Evolutionary conservation across 371 early-diverging fungal species (phyloP), one percentile per base, ranked within the genome.

Genomic region (Conidiobolus incongruus): DNA sequence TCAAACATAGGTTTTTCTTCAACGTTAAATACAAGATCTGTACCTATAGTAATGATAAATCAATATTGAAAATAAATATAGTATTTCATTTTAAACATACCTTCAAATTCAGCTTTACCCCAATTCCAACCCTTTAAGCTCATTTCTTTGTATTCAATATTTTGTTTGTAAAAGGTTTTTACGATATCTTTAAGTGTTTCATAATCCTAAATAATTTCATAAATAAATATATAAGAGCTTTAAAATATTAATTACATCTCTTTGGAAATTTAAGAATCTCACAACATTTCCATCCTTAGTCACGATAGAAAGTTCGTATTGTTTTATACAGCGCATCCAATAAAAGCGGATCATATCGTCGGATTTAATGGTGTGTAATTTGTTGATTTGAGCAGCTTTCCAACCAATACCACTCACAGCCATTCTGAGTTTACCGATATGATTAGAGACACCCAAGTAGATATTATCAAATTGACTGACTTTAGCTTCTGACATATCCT

Each of bases 81-180:
- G n/a, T n/a, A n/a, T n/a, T n/a, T n/a, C n/a, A n/a, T n/a, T n/a
- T n/a, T 22, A 32, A 20, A 40, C 6, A 35, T 52, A 66, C 69
- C 77, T 61, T 81, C 68, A 48, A 88, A 81, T 38, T 86, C 87
- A 7, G 82, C 68, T 56, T 75, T 72, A 35, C 92, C 96, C 94
- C 96, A 93, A 65, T 94, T 93, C 81, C 85, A 89, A 26, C 97
- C 97, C 41, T 76, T 78, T 7, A 90, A 59, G 44, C 84, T 80
- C 35, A 80, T 52, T 44, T 96, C 94, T 47, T 74, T 79, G 10
- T 60, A 49, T 52, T 96, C 95, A 22, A 94, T 49, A 2, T 61
- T 58, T 16, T 82, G 46, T 35, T 73, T 68, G 60, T 81, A 90
- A 49, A 66, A 62, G 13, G 55, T 45, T 48, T 74, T 75, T 32